Percentiles rank a stretch among this genome's conserved stretches.
Conservation (phyloP, 495 filamentous ascomycete genomes). For the Rostrohypoxylon terebratum region DNA sequence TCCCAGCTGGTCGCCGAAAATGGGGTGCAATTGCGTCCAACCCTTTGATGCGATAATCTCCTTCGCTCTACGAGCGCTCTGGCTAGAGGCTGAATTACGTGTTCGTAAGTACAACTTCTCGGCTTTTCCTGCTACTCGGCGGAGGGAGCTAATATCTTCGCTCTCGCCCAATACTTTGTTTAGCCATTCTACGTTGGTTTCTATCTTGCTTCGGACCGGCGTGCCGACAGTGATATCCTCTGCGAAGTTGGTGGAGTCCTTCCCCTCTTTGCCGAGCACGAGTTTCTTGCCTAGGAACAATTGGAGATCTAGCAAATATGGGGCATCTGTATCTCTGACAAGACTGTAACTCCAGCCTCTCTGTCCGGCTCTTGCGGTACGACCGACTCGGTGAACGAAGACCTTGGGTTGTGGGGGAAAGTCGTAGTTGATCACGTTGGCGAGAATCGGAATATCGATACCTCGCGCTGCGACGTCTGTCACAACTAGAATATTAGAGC, state of each 20-base stretch:
- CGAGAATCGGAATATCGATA: conserved; percentile 96
- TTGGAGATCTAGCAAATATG: conserved; percentile 94
- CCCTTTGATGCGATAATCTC: conserved; percentile 73
- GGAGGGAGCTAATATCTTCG: conserved; percentile 76
- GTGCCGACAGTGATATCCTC: conserved; percentile 84
- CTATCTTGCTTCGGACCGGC: conserved; percentile 74
- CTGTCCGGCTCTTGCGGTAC: conserved; percentile 92
- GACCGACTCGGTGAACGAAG: conserved; percentile 94
- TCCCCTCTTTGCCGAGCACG: conserved; percentile 70
- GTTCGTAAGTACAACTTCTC: conserved; percentile 93
- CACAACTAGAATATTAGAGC: conserved; percentile 92
- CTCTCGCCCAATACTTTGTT: conserved; percentile 79
- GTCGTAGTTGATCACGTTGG: conserved; percentile 99
- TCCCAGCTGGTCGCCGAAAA: conserved; percentile 77
- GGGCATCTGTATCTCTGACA: conserved; percentile 82
- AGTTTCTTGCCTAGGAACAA: conserved; percentile 88
- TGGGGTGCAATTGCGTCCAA: conserved; percentile 76
- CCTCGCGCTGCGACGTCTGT: conserved; percentile 97
- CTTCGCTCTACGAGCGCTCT: conserved; percentile 87
- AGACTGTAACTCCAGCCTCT: conserved; percentile 96
- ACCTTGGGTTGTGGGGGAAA: conserved; percentile 97
- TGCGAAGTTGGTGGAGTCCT: conserved; percentile 72
- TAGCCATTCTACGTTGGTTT: conserved; percentile 80
- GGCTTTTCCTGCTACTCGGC: conserved; percentile 81
- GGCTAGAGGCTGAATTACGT: conserved; percentile 84